Evolutionary conservation across 2,329 filamentous ascomycete genomes (phyloP), one percentile per base, ranked within the genome.

Genomic region (Aspergillus sp.): DNA sequence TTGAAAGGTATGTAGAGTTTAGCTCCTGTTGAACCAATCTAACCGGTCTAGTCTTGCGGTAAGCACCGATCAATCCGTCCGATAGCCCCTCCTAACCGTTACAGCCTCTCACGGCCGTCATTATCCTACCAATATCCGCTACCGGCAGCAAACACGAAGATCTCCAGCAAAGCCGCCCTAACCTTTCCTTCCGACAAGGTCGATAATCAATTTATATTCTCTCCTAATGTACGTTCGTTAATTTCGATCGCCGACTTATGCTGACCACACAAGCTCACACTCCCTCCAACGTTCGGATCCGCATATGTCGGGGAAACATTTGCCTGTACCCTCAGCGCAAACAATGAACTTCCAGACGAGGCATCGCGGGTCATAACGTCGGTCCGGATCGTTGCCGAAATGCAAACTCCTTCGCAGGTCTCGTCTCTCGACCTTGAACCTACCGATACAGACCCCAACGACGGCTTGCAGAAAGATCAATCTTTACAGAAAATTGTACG

Each of bases 281-380:
- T 98, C 1, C 93, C 95, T 9, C 88, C 92, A 15, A 89, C 91
- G 0, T 98, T 99, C 73, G 93, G 93, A 45, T 93, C 91, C 12
- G 93, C 93, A 8, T 97, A 97, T 73, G 93, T 98, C 19, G 95
- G 95, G 67, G 93, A 98, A 78, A 91, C 89, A 0, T 98, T 99
- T 76, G 88, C 89, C 63, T 99, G 95, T 76, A 96, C 93, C 1
- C 82, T 98, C 21, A 96, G 93, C 77, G 93, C 90, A n/a, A 97
- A 96, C 79, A 93, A 97, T 72, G 93, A 98, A 70, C 75, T 87
- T 2, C 66, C 73, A 19, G 63, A 74, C 7, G 69, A 73, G 25
- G 68, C 70, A 6, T 70, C 73, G 3, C 76, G 77, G 59, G 77
- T 77, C 46, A 87, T 96, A 41, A 88, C 86, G 61, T 90, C 90